A percentile compares a stretch with the other conserved stretches of the same genome.
These are phyloP conservation scores for Clarireedia hainanense DNA, from an alignment of 2,329 filamentous ascomycete species.

Conservation along the genomic window DNA sequence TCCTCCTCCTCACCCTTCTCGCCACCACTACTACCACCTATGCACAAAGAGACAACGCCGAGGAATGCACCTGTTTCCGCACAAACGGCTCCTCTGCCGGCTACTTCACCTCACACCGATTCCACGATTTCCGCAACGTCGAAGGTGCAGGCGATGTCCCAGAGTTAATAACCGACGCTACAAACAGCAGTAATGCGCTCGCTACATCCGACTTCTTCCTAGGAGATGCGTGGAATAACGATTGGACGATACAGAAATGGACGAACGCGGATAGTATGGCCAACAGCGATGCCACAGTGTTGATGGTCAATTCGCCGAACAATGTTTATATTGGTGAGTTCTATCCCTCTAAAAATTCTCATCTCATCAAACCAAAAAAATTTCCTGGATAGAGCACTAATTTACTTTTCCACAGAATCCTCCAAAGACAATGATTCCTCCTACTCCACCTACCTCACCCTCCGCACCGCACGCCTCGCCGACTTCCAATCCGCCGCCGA, in stretches of 20 bases:
- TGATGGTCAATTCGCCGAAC: slow-evolving; percentile 25
- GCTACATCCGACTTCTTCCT: slow-evolving; percentile 21
- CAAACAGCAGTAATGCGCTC: slow-evolving; percentile 13
- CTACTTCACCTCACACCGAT: slow-evolving; percentile 26
- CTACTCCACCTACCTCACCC: slow-evolving; percentile 25
- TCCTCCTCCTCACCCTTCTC: slow-evolving; percentile 14
- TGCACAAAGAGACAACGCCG: slow-evolving; percentile 22
- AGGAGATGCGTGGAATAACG: slow-evolving; percentile 17
- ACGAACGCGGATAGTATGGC: slow-evolving; percentile 22
- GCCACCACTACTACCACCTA: slow-evolving; percentile 4
- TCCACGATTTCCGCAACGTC: slow-evolving; percentile 24
- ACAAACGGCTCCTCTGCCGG: slow-evolving; percentile 23
- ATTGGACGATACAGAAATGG: slow-evolving; percentile 26
- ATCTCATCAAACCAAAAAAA: not conserved
- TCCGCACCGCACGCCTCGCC: slow-evolving; percentile 23
- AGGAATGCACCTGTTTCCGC: slow-evolving; percentile 24
- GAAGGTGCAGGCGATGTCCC: slow-evolving; percentile 11
- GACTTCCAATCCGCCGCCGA: slow-evolving; percentile 26
- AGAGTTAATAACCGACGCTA: slow-evolving; percentile 11
- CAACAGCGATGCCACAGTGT: slow-evolving; percentile 14
- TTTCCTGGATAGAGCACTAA: not conserved
- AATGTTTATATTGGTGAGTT: slow-evolving; percentile 27
- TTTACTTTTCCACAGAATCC: slow-evolving; percentile 10
- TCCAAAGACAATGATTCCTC: slow-evolving; percentile 13
- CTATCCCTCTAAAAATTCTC: not conserved